Evolutionary conservation across 129 eudicot genomes (phyloP), one percentile per base, ranked within the genome.

Genomic region (Lactuca sativa): DNA sequence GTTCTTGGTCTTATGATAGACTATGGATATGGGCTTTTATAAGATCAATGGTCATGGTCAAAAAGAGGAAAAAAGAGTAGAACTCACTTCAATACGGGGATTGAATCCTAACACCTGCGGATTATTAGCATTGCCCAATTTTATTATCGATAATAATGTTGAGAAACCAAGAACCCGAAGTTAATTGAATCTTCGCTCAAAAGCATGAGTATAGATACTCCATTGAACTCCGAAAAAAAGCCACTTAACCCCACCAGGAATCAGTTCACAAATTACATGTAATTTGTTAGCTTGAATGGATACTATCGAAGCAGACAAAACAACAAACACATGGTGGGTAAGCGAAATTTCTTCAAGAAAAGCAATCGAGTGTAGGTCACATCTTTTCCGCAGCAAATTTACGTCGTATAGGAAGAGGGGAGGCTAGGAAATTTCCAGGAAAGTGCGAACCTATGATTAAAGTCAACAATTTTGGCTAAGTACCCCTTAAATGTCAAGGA

Each of bases 1-100:
- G 9, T 56, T 63, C 44, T 30, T 21, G 32, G 17, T 56, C 41
- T 17, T 25, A 60, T 17, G 51, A 40, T 30, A 70, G 37, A 49
- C 54, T 4, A 49, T 17, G 52, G 36, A 32, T 32, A 17, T 37
- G n/a, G 66, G 60, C 34, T 21, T 55, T 38, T 38, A 9, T 43
- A 43, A 9, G 49, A 12, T 47, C 3, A 3, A 37, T 11, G 49
- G 18, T 15, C n/a, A 9, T 17, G 49, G 62, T 13, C 13, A 41
- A 58, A 47, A 65, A 41, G 53, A 16, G 3, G 55, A n/a, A 12
- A 11, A 47, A 47, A 10, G 15, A 49, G 25, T 5, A 56, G 18
- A 56, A 79, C 76, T 77, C 61, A 70, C 81, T 62, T 71, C 82
- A 8, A 49, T 6, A 44, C 44, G 72, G 30, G 82, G 38, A 66